Evolutionary conservation across 1,284 basidiomycete genomes (phyloP), one percentile per base, ranked within the genome.

Genomic region (Fistulina hepatica): DNA sequence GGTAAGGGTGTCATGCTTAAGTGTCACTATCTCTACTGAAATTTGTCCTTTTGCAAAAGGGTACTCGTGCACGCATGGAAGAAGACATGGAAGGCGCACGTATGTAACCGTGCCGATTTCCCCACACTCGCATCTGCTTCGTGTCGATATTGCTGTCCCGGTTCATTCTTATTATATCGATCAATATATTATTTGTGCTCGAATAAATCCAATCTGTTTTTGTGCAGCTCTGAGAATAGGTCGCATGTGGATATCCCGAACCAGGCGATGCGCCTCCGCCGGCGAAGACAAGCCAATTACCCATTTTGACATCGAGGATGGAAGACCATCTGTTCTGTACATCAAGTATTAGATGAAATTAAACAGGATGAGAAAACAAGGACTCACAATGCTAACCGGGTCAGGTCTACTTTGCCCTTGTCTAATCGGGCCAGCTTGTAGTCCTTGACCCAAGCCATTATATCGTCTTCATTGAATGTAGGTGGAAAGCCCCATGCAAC

Each of bases 231-330:
- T 31, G 11, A 19, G 28, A 9, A 31, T 19, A 3, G 28, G 28
- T 3, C 69, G 75, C 63, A 75, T 69, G 52, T 86, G 79, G 33
- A 81, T 44, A 25, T 61, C 56, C 33, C 77, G 71, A 16, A 75
- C 77, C 23, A 84, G 56, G 34, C 71, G 68, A 48, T 81, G 72
- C 1, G 82, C 82, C 50, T 83, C 78, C 6, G 76, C 65, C 13
- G 64, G 54, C 0, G 72, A 73, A 2, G 55, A 51, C 34, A 77
- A 53, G 20, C 71, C 71, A 21, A 84, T 61, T 6, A 76, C 48
- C 48, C 69, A 70, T 36, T 31, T 31, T n/a, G n/a, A n/a, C 28
- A 6, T 31, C 4, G 44, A 59, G 62, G 37, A 68, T 46, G 4
- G 66, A 57, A 42, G 68, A 70, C 21, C 54, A 54, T 31, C 50